Percentiles rank a stretch among this genome's conserved stretches.
phyloP scores from a whole-genome alignment of 2,329 filamentous ascomycete species.

The Fusarium cicatricum region DNA sequence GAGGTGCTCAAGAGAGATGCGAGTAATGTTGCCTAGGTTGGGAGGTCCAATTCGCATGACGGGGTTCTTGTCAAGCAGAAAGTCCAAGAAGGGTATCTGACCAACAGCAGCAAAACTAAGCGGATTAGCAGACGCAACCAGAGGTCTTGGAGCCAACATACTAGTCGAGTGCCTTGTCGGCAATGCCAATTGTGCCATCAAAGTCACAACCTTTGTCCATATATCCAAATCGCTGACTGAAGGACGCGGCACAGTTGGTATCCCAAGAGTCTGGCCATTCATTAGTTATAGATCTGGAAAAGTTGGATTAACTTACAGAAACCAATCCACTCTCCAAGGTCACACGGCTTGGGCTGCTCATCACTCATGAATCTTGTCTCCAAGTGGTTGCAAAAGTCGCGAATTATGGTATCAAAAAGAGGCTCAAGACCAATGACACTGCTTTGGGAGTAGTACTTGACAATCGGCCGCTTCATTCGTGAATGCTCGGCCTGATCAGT shows the following conservation, averaged over 20 bases:
- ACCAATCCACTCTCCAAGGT: constrained; percentile 25
- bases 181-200: constrained; percentile 47
- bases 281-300: no score
- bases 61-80: constrained; percentile 43
- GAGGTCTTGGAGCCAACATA: no score
- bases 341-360: constrained; percentile 2
- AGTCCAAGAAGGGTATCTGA: constrained; percentile 44
- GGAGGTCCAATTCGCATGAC: constrained; percentile 38
- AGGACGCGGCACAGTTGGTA: constrained; percentile 53
- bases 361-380: constrained; percentile 26
- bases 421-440: constrained; percentile 36
- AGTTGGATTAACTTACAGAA: constrained; percentile 13
- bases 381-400: constrained; percentile 24
- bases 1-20: constrained; percentile 28
- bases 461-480: constrained; percentile 38
- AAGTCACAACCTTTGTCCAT: constrained; percentile 50
- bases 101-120: constrained; percentile 36
- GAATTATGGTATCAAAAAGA: constrained; percentile 42
- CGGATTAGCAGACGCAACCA: no score
- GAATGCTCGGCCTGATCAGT: constrained; percentile 33
- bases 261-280: constrained; percentile 47
- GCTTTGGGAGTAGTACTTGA: constrained; percentile 41
- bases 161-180: constrained; percentile 38
- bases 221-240: constrained; percentile 53
- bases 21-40: constrained; percentile 31